These are phyloP conservation scores for Hypoxylon sp. DNA, from an alignment of 2,329 filamentous ascomycete species.

Conservation along the genomic window DNA sequence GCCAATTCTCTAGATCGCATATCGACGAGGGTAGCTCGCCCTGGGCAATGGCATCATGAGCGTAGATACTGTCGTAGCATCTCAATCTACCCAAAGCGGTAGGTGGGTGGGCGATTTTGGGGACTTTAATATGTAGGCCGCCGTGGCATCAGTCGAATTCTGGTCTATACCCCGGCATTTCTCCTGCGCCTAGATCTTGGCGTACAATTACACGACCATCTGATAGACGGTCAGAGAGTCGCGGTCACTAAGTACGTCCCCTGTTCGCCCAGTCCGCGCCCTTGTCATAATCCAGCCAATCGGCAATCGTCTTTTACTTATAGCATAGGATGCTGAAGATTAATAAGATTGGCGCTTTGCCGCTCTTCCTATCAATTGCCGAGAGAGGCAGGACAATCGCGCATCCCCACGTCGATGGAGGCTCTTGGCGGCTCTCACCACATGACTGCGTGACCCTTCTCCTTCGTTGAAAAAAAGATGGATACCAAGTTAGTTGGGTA, in stretches of 20 bases:
- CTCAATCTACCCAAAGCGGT: slow-evolving; percentile 50
- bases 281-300: slow-evolving; percentile 31
- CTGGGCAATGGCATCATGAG: slow-evolving; percentile 46
- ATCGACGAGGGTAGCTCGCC: slow-evolving; percentile 35
- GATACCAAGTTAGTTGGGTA: slow-evolving; percentile 19
- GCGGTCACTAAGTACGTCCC: slow-evolving; percentile 22
- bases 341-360: slow-evolving; percentile 37
- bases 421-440: slow-evolving; percentile 40
- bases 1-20: slow-evolving; percentile 31
- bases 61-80: slow-evolving; percentile 51
- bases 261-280: slow-evolving; percentile 32
- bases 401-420: slow-evolving; percentile 40
- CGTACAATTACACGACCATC: slow-evolving; percentile 30
- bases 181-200: slow-evolving; percentile 45
- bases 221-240: slow-evolving; percentile 33
- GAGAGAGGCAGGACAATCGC: slow-evolving; percentile 40
- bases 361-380: slow-evolving; percentile 42
- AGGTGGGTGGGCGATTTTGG: slow-evolving; percentile 39
- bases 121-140: slow-evolving; percentile 45
- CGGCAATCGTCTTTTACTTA: slow-evolving; percentile 16
- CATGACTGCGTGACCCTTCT: slow-evolving; percentile 31
- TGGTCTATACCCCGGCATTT: slow-evolving; percentile 40
- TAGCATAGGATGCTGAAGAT: slow-evolving; percentile 30
- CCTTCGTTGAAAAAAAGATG: slow-evolving; percentile 20
- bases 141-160: slow-evolving; percentile 40